Evolutionary conservation across 345 rosid genomes (phyloP), one percentile per base, ranked within the genome.

Genomic region (Anacardium occidentale): DNA sequence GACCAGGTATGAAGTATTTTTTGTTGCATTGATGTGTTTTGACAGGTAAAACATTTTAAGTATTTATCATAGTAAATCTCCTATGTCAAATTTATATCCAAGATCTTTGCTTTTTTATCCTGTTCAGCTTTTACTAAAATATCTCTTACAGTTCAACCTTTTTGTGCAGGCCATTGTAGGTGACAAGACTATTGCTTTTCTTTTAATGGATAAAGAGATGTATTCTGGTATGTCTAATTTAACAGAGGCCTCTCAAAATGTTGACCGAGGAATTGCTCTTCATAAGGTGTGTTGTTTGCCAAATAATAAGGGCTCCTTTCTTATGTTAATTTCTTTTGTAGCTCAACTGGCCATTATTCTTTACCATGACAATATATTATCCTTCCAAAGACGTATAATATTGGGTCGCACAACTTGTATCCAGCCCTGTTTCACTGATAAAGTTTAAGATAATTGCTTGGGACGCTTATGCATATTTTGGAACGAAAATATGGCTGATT

Each of bases 181-280:
- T 71, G 96, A 88, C 82, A 90, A 87, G 82, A 90, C 93, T 52
- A 76, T 90, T 22, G 81, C 96, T 9, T 90, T 88, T 77, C 64
- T 82, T 25, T 77, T 90, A 50, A 90, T 90, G 96, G 93, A 90
- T 72, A 67, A 80, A 73, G 90, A 90, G 71, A 90, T 90, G 90
- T 90, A 90, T 70, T 69, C 88, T 76, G 84, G 85, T 66, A 90
- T 90, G 96, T 90, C 90, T 66, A 81, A 82, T 75, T 82, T 88
- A 66, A 78, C 76, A n/a, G 86, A 84, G 61, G 76, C 88, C 76
- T 60, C 91, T 51, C 89, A 90, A 50, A 59, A 75, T 22, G 34
- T 88, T 71, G 91, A 82, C 29, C 83, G 96, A 68, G 96, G 96
- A 67, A 79, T 90, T 44, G 85, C 93, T 45, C 91, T 90, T 76